Percentiles rank a stretch among this genome's conserved stretches.
Evolutionary conservation across 495 filamentous ascomycete genomes (phyloP).

Genomic region (Aspergillus nanangensis): DNA sequence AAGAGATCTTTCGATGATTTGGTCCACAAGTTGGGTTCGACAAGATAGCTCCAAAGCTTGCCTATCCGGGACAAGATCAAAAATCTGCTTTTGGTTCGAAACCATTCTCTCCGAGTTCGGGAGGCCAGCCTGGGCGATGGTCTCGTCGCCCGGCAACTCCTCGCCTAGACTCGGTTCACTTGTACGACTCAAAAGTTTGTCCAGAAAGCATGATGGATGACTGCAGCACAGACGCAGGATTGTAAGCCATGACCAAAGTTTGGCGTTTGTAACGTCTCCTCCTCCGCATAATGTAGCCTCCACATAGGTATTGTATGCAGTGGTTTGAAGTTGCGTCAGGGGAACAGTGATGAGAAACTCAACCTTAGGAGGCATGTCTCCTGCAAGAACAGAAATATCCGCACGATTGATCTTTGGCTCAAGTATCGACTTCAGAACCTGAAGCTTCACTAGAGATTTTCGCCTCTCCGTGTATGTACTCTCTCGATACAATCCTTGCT

Average conservation of each 20-base stretch:
- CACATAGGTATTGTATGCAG: conserved; percentile 61
- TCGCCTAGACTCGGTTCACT: conserved; percentile 22
- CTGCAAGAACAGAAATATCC: conserved; percentile 60
- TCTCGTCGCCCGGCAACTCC: conserved; percentile 18
- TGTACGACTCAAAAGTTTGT: conserved; percentile 40
- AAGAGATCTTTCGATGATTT: conserved; percentile 61
- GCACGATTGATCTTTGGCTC: conserved; percentile 75
- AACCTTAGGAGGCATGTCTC: conserved; percentile 63
- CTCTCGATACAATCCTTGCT: conserved; percentile 62
- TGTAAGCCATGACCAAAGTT: conserved; percentile 47
- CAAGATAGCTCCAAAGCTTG: conserved; percentile 48
- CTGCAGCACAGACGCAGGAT: conserved; percentile 65
- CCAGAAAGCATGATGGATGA: conserved; percentile 64
- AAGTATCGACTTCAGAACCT: conserved; percentile 66
- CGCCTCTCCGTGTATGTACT: conserved; percentile 51
- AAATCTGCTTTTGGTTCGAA: conserved; percentile 21
- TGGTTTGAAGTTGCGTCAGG: conserved; percentile 60
- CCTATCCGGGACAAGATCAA: conserved; percentile 24
- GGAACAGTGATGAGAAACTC: conserved; percentile 79
- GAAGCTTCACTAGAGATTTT: conserved; percentile 57
- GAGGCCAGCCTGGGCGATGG: conserved; percentile 27
- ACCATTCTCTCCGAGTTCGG: conserved; percentile 17
- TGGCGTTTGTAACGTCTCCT: conserved; percentile 14
- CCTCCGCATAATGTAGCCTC: conserved; percentile 20
- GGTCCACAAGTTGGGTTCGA: conserved; percentile 60